phyloP scores from a whole-genome alignment of 2,329 filamentous ascomycete species.

The Neonectria ditissima region DNA sequence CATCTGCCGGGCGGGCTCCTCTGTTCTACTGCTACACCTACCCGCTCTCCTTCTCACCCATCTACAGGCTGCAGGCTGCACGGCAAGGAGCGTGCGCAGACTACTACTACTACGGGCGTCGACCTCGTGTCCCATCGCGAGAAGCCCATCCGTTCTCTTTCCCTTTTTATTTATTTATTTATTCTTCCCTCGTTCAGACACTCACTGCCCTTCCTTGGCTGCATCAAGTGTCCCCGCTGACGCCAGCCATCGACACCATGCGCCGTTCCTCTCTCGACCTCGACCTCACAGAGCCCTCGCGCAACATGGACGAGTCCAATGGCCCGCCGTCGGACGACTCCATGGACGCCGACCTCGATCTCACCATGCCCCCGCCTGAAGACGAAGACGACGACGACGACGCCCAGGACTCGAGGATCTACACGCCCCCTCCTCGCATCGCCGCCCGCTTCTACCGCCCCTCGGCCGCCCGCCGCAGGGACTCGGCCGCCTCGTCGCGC shows the following conservation, averaged over 20 bases:
- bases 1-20: constrained; percentile 9
- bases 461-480: constrained; percentile 74
- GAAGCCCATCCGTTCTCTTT: constrained; percentile 18
- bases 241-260: constrained; percentile 52
- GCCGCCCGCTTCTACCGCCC: constrained; percentile 82
- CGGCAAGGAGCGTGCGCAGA: constrained; percentile 14
- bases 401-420: constrained; percentile 49
- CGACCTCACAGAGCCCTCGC: constrained; percentile 57
- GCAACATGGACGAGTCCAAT: constrained; percentile 53
- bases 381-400: constrained; percentile 49
- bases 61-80: no score
- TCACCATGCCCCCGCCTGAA: constrained; percentile 54
- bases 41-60: neutral
- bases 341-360: constrained; percentile 50
- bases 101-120: constrained; percentile 17
- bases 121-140: constrained; percentile 20
- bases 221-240: constrained; percentile 33
- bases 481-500: constrained; percentile 81
- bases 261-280: constrained; percentile 56
- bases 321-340: constrained; percentile 46
- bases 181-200: constrained; percentile 12
- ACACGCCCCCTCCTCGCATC: constrained; percentile 79
- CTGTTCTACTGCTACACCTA: constrained; percentile 8
- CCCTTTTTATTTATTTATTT: neutral
- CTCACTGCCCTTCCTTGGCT: neutral